These are phyloP conservation scores for Cordyceps sp. DNA, from an alignment of 2,329 filamentous ascomycete species.

Conservation along the genomic window DNA sequence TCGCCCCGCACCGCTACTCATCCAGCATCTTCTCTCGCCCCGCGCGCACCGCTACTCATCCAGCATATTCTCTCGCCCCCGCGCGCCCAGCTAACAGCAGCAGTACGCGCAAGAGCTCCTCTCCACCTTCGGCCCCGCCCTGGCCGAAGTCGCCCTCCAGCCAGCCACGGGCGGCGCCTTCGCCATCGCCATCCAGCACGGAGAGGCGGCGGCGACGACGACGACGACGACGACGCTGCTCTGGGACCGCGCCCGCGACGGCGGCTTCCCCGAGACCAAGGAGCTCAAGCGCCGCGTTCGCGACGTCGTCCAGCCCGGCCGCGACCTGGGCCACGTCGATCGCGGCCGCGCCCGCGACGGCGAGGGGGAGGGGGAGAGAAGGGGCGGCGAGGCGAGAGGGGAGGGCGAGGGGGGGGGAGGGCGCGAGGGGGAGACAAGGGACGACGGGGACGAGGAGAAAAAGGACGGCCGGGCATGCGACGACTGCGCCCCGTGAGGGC, in stretches of 20 bases:
- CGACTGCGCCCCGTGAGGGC: too few relatives aligned
- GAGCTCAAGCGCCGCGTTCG: constrained; percentile 72
- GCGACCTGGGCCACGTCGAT: constrained; percentile 72
- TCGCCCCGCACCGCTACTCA: not conserved
- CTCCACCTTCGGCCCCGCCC: constrained; percentile 69
- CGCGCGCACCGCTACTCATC: too few relatives aligned
- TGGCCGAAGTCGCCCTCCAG: constrained; percentile 78
- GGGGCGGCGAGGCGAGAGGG: too few relatives aligned
- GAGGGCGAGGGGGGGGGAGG: too few relatives aligned
- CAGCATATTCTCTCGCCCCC: too few relatives aligned
- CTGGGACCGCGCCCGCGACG: constrained; percentile 79
- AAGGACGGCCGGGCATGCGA: too few relatives aligned
- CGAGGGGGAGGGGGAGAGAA: too few relatives aligned
- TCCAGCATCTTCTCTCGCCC: not conserved
- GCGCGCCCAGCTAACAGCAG: too few relatives aligned
- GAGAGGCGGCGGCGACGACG: not conserved
- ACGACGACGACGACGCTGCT: constrained; percentile 18
- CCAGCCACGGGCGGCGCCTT: constrained; percentile 78
- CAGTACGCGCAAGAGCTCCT: constrained; percentile 91
- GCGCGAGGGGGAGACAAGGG: too few relatives aligned
- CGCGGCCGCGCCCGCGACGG: too few relatives aligned
- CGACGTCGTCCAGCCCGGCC: constrained; percentile 62
- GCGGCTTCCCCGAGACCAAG: constrained; percentile 89
- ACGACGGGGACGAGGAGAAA: too few relatives aligned
- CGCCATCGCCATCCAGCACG: constrained; percentile 55